A percentile compares a stretch with the other conserved stretches of the same genome.
These are phyloP conservation scores for Alternaria sp. DNA, from an alignment of 2,329 filamentous ascomycete genomes.

Conservation along the genomic window DNA sequence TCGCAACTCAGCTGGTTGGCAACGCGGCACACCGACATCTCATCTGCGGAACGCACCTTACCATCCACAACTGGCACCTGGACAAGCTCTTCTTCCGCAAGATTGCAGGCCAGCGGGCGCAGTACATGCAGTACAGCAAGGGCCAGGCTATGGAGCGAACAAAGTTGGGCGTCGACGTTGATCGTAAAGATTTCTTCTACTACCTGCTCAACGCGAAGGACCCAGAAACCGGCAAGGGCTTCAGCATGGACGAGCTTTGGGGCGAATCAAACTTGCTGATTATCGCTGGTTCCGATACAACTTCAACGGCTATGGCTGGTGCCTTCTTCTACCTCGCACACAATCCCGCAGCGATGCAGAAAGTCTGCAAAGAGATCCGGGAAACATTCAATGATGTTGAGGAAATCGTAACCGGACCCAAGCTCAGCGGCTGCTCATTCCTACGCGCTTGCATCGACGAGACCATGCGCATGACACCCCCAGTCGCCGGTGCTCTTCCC, in stretches of 20 bases:
- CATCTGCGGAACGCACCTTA: slow-evolving; percentile 53
- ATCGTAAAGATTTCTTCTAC: slow-evolving; percentile 57
- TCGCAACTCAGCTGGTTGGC: slow-evolving; percentile 51
- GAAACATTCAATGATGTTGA: slow-evolving; percentile 44
- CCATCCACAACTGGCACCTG: slow-evolving; percentile 52
- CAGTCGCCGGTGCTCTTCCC: slow-evolving; percentile 48
- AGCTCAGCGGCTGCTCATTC: slow-evolving; percentile 41
- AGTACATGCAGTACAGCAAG: slow-evolving; percentile 55
- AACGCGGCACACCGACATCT: slow-evolving; percentile 55
- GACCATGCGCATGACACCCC: slow-evolving; percentile 50
- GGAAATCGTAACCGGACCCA: slow-evolving; percentile 47
- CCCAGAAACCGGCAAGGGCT: slow-evolving; percentile 53
- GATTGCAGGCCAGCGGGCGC: slow-evolving; percentile 49
- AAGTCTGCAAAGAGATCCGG: slow-evolving; percentile 44
- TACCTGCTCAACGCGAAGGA: slow-evolving; percentile 57
- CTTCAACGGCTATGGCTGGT: slow-evolving; percentile 51
- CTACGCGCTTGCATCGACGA: slow-evolving; percentile 51
- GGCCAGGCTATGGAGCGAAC: slow-evolving; percentile 52
- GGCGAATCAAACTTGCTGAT: slow-evolving; percentile 59
- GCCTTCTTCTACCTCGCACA: slow-evolving; percentile 55
- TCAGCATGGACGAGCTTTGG: slow-evolving; percentile 56
- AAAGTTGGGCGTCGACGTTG: slow-evolving; percentile 49
- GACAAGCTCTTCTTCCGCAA: slow-evolving; percentile 55
- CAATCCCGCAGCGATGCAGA: slow-evolving; percentile 44
- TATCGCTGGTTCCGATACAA: slow-evolving; percentile 57